Conservation (phyloP, 208 protist species). For the Vickermania ingenoplastis region DNA sequence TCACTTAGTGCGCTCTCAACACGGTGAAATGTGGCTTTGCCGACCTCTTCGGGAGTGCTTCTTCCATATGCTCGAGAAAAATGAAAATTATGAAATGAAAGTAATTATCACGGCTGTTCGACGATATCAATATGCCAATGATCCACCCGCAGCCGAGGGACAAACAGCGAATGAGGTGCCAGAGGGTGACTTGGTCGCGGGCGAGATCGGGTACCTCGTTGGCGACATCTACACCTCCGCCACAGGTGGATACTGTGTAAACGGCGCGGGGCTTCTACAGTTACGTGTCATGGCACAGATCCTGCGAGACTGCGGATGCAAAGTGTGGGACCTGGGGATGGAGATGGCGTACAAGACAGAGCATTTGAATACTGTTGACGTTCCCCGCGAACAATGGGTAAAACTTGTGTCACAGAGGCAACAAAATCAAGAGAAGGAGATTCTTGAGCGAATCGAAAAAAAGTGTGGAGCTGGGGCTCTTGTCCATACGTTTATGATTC, state of each 20-base stretch:
- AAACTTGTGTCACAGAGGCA: slow-evolving; percentile 13
- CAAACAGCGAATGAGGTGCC: neutral
- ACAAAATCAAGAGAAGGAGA: neutral
- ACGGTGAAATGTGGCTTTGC: slow-evolving; percentile 1
- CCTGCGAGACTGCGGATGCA: slow-evolving; percentile 43
- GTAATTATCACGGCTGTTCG: slow-evolving; percentile 1
- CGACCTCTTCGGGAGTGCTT: neutral
- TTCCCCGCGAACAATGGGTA: slow-evolving; percentile 42
- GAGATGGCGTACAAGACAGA: slow-evolving; percentile 64
- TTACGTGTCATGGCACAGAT: slow-evolving; percentile 38
- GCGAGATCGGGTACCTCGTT: slow-evolving; percentile 69
- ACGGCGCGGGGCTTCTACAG: slow-evolving; percentile 61
- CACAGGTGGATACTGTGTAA: slow-evolving; percentile 70
- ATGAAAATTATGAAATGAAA: neutral
- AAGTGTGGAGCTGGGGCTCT: neutral
- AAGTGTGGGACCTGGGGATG: slow-evolving; percentile 87
- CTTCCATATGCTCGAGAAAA: neutral
- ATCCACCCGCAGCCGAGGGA: slow-evolving; percentile 2
- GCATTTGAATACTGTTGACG: slow-evolving; percentile 16
- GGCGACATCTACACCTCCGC: slow-evolving; percentile 82
- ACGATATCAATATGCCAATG: neutral
- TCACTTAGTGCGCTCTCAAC: neutral
- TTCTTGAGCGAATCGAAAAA: neutral
- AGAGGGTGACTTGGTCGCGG: slow-evolving; percentile 54
- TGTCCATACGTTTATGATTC: neutral